These are phyloP conservation scores for Coffea canephora DNA, from an alignment of 257 asterid genomes.

Conservation along the genomic window DNA sequence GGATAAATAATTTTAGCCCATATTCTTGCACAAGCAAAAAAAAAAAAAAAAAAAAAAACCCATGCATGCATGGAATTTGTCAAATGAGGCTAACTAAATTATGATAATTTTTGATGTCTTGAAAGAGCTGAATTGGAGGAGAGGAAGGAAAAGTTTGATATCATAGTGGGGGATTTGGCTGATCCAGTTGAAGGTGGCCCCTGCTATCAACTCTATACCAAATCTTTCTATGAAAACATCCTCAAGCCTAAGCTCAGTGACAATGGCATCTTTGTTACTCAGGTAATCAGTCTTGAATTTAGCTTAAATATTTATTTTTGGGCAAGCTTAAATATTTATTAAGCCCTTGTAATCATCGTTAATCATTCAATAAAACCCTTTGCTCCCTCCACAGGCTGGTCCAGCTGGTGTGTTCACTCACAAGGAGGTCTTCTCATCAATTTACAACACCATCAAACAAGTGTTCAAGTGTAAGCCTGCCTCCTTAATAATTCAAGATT, in stretches of 20 bases:
- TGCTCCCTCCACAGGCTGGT: slow-evolving; percentile 55
- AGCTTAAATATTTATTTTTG: neutral
- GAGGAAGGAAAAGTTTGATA: slow-evolving; percentile 72
- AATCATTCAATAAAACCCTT: neutral
- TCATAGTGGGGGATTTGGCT: slow-evolving; percentile 91
- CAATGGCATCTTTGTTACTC: slow-evolving; percentile 85
- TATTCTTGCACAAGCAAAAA: too few species aligned
- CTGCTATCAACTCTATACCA: slow-evolving; percentile 87
- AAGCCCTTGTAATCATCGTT: neutral
- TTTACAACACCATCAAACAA: slow-evolving; percentile 81
- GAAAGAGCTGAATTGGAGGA: slow-evolving; percentile 70
- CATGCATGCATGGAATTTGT: neutral
- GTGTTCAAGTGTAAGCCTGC: slow-evolving; percentile 80
- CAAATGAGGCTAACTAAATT: neutral
- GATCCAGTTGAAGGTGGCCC: slow-evolving; percentile 99
- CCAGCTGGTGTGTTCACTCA: slow-evolving; percentile 95
- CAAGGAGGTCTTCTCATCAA: slow-evolving; percentile 90
- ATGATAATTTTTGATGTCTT: too few species aligned
- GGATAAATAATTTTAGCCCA: too few species aligned
- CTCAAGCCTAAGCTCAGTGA: slow-evolving; percentile 77
- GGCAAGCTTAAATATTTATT: too few species aligned
- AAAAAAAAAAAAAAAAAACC: too few species aligned
- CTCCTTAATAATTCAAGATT: neutral
- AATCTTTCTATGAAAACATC: slow-evolving; percentile 70
- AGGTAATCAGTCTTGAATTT: slow-evolving; percentile 34